Evolutionary conservation across 2,329 filamentous ascomycete species (phyloP).

Genomic region (Celoporthe dispersa): DNA sequence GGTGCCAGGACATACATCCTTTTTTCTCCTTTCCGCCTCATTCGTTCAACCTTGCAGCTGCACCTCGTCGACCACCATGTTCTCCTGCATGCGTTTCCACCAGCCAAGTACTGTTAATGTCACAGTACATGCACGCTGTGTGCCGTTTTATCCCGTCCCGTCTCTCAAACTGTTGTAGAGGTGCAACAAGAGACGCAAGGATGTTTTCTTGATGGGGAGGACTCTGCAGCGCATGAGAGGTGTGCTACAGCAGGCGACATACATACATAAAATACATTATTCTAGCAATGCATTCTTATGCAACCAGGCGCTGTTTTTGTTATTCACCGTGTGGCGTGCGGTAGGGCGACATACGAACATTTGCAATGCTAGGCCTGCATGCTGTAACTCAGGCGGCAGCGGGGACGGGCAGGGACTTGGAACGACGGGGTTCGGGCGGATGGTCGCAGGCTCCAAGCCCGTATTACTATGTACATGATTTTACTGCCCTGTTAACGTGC

Average conservation of each 20-base stretch:
- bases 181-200: too few relatives aligned
- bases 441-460: neutral
- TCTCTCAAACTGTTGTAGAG: too few relatives aligned
- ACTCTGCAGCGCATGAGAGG: too few relatives aligned
- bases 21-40: neutral
- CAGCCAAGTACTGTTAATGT: neutral
- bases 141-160: too few relatives aligned
- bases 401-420: neutral
- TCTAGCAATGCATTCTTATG: too few relatives aligned
- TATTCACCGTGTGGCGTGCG: too few relatives aligned
- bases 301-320: too few relatives aligned
- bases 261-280: too few relatives aligned
- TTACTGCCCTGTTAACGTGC: neutral
- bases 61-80: neutral
- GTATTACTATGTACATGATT: neutral
- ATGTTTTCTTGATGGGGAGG: too few relatives aligned
- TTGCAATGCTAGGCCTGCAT: neutral
- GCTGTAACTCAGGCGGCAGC: neutral
- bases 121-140: neutral
- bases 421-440: neutral
- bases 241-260: too few relatives aligned
- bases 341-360: too few relatives aligned
- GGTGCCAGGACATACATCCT: neutral
- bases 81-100: neutral
- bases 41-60: neutral